Evolutionary conservation across 2,329 filamentous ascomycete species (phyloP).

Genomic region (Talaromyces sp.): DNA sequence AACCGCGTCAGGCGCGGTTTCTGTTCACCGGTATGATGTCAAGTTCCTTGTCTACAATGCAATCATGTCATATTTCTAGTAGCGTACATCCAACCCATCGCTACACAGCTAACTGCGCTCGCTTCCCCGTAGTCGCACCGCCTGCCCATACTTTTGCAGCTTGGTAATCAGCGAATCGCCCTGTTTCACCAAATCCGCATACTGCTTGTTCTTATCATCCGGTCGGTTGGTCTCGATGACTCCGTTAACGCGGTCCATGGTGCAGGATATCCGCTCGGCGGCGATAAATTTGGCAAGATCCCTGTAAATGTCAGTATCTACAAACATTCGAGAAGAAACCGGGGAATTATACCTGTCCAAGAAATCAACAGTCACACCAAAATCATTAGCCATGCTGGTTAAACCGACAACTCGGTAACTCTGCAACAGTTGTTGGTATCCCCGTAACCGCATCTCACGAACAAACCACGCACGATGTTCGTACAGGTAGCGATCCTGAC

Average conservation of each 20-base stretch:
- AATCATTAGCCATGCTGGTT: conserved; percentile 94
- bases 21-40: not conserved
- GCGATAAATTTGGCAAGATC: conserved; percentile 97
- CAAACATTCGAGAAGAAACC: not conserved
- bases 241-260: conserved; percentile 93
- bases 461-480: conserved; percentile 98
- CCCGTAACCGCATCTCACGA: conserved; percentile 93
- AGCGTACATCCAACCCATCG: not conserved
- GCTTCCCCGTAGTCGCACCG: conserved; percentile 87
- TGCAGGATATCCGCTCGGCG: conserved; percentile 88
- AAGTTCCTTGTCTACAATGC: conserved; percentile 3
- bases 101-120: conserved; percentile 66
- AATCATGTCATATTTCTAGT: conserved; percentile 1
- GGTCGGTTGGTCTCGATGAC: conserved; percentile 97
- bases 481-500: conserved; percentile 87
- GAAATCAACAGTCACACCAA: conserved; percentile 95
- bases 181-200: conserved; percentile 95
- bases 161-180: conserved; percentile 98
- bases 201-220: conserved; percentile 99
- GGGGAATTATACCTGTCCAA: conserved; percentile 70
- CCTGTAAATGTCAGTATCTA: conserved; percentile 44
- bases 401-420: conserved; percentile 97
- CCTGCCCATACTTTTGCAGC: conserved; percentile 97
- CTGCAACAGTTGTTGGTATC: conserved; percentile 94
- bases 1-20: not conserved